These are phyloP conservation scores for Trichoderma parareesei DNA, from an alignment of 495 filamentous ascomycete genomes.

Conservation along the genomic window DNA sequence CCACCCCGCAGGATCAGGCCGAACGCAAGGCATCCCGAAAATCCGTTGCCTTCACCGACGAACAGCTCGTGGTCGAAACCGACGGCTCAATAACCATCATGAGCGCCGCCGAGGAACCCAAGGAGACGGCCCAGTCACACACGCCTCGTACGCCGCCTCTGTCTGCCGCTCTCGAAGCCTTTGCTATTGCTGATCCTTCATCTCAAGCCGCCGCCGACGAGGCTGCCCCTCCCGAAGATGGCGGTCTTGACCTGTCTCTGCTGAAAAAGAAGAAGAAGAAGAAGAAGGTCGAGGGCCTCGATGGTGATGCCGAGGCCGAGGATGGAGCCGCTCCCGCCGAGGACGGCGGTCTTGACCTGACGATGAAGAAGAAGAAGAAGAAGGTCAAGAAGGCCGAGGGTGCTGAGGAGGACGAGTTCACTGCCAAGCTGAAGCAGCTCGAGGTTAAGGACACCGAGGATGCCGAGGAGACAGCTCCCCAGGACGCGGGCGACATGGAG, in stretches of 20 bases:
- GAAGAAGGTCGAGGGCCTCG: slow-evolving; percentile 61
- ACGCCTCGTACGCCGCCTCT: slow-evolving; percentile 52
- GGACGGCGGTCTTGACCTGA: slow-evolving; percentile 53
- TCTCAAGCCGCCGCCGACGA: slow-evolving; percentile 49
- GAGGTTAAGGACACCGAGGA: slow-evolving; percentile 77
- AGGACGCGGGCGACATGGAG: slow-evolving; percentile 65
- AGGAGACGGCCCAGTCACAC: slow-evolving; percentile 66
- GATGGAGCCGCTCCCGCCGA: slow-evolving; percentile 49
- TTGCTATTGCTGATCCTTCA: slow-evolving; percentile 43
- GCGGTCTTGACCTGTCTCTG: slow-evolving; percentile 36
- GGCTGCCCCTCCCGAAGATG: slow-evolving; percentile 37
- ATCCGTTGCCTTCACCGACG: slow-evolving; percentile 84
- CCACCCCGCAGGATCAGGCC: slow-evolving; percentile 19
- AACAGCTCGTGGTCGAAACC: slow-evolving; percentile 70
- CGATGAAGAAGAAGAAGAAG: slow-evolving; percentile 88
- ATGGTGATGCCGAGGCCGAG: slow-evolving; percentile 58
- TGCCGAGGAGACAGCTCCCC: slow-evolving; percentile 37
- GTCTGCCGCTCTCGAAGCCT: slow-evolving; percentile 39
- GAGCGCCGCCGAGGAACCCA: slow-evolving; percentile 51
- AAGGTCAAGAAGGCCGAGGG: slow-evolving; percentile 80
- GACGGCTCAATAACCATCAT: slow-evolving; percentile 69
- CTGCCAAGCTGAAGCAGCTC: slow-evolving; percentile 53
- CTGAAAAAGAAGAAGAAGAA: slow-evolving; percentile 75
- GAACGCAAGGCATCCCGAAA: slow-evolving; percentile 62
- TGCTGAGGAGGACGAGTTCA: slow-evolving; percentile 48